Evolutionary conservation across 768 basidiomycete species (phyloP).

Genomic region (Amanita exitialis): DNA sequence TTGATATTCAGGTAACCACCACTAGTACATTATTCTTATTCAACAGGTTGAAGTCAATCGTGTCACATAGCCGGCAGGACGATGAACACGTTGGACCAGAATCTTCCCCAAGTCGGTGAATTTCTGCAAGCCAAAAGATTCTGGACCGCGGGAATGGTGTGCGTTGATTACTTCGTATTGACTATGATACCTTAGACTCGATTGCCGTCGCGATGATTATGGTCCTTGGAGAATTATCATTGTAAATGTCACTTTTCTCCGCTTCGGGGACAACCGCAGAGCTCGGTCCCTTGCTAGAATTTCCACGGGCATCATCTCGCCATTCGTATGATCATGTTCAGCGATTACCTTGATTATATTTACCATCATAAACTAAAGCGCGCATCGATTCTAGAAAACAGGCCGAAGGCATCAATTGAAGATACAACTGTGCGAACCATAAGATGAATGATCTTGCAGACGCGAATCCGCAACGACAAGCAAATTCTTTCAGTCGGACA

Average conservation of each 20-base stretch:
- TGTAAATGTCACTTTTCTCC: slow-evolving; percentile 13
- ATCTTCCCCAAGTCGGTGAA: slow-evolving; percentile 10
- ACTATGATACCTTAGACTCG: slow-evolving; percentile 1
- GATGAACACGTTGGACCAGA: slow-evolving; percentile 12
- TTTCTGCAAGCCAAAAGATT: slow-evolving; percentile 15
- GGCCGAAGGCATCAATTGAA: no score
- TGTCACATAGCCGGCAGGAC: slow-evolving; percentile 8
- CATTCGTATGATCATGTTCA: no score
- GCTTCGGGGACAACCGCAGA: slow-evolving; percentile 3
- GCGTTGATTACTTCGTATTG: background rate
- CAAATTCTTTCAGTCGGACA: no score
- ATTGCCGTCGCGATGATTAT: slow-evolving; percentile 10
- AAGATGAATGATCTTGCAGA: no score
- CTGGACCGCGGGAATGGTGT: slow-evolving; percentile 14
- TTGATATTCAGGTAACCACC: slow-evolving; percentile 15
- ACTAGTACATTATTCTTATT: background rate
- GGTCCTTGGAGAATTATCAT: slow-evolving; percentile 13
- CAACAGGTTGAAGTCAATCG: background rate
- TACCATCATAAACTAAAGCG: no score
- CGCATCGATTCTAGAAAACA: no score
- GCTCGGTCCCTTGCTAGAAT: background rate
- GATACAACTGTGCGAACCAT: no score
- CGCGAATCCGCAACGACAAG: no score
- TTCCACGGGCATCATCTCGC: background rate
- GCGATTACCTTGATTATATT: no score